phyloP scores from a whole-genome alignment of 2,329 filamentous ascomycete species.

The Beauveria bassiana region DNA sequence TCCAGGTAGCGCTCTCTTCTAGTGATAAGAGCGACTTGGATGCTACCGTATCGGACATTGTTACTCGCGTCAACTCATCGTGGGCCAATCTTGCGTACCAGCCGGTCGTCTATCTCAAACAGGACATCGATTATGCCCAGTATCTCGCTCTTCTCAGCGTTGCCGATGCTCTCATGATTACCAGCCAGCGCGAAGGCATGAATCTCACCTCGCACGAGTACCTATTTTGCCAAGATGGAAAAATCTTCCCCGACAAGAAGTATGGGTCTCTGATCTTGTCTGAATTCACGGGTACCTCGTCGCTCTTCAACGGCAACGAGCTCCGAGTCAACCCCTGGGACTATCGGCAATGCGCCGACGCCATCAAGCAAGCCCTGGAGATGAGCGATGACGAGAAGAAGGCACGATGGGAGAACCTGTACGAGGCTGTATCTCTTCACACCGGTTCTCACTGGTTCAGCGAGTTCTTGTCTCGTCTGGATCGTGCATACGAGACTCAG shows the following conservation, averaged over 20 bases:
- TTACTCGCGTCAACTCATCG: slow-evolving; percentile 85
- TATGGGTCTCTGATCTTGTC: slow-evolving; percentile 85
- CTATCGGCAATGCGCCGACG: slow-evolving; percentile 78
- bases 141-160: slow-evolving; percentile 88
- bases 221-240: slow-evolving; percentile 84
- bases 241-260: slow-evolving; percentile 60
- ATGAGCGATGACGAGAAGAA: slow-evolving; percentile 71
- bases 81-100: slow-evolving; percentile 89
- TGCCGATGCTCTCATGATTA: slow-evolving; percentile 89
- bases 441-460: slow-evolving; percentile 82
- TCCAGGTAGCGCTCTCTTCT: slow-evolving; percentile 88
- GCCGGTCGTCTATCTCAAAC: slow-evolving; percentile 86
- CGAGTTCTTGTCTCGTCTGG: slow-evolving; percentile 63
- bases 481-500: slow-evolving; percentile 75
- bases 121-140: slow-evolving; percentile 87
- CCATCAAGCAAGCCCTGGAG: slow-evolving; percentile 75
- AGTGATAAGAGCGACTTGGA: slow-evolving; percentile 84
- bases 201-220: slow-evolving; percentile 94
- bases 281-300: slow-evolving; percentile 89
- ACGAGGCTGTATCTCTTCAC: slow-evolving; percentile 66
- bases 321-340: slow-evolving; percentile 94
- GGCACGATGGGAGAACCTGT: slow-evolving; percentile 64
- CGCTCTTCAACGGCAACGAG: slow-evolving; percentile 72
- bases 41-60: slow-evolving; percentile 84
- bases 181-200: slow-evolving; percentile 93